phyloP scores from a whole-genome alignment of 257 asterid species.

The Gentiana macrophylla region DNA sequence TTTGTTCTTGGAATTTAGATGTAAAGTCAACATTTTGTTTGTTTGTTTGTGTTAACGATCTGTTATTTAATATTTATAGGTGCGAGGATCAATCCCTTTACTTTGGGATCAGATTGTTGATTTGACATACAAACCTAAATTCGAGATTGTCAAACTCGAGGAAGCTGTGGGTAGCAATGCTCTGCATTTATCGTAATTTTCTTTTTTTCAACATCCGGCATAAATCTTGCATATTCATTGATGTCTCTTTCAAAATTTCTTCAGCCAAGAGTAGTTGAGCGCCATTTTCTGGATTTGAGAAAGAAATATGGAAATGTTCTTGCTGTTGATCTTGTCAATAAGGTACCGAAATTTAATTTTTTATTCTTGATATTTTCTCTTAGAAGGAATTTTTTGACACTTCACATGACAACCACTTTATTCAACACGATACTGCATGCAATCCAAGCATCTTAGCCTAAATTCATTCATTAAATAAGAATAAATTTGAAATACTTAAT shows the following conservation, averaged over 20 bases:
- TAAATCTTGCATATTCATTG: constrained; percentile 11
- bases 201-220: neutral
- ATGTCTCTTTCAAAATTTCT: constrained; percentile 13
- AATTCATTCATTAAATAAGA: no score
- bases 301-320: constrained; percentile 80
- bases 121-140: constrained; percentile 81
- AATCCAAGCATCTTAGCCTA: no score
- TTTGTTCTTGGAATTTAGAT: neutral
- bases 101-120: constrained; percentile 97
- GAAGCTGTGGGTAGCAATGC: constrained; percentile 56
- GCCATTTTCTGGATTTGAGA: constrained; percentile 67
- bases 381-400: no score
- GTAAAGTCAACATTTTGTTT: neutral
- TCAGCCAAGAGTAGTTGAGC: constrained; percentile 76
- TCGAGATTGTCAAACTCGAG: constrained; percentile 44
- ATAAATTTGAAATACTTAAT: no score
- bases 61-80: constrained; percentile 29
- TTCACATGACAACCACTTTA: no score
- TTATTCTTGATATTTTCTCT: no score
- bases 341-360: constrained; percentile 27
- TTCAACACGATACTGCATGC: no score
- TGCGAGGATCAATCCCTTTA: constrained; percentile 92
- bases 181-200: constrained; percentile 9
- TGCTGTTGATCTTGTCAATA: constrained; percentile 73
- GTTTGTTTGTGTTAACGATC: no score